Conservation (phyloP, 2,329 filamentous ascomycete species). For the Aspergillus melleus region DNA sequence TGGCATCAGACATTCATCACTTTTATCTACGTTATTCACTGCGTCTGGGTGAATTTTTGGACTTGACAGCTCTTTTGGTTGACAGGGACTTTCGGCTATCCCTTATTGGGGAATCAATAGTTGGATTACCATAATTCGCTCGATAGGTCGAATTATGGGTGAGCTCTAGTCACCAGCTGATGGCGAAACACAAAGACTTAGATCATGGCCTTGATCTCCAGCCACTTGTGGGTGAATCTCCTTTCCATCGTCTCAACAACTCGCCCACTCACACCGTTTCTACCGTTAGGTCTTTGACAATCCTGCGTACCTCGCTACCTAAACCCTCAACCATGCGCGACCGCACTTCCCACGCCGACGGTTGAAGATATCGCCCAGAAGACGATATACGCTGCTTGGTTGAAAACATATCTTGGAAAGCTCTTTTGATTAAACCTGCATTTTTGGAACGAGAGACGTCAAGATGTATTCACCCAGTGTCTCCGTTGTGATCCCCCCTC, state of each 20-base stretch:
- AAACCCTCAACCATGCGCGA: background rate
- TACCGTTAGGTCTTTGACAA: background rate
- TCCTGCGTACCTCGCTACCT: background rate
- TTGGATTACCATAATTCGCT: background rate
- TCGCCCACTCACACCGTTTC: background rate
- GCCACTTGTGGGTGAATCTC: background rate
- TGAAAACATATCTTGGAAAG: background rate
- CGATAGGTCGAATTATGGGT: background rate
- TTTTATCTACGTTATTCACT: background rate
- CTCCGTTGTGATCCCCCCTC: constrained; percentile 21
- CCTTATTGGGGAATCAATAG: background rate
- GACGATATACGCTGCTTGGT: background rate
- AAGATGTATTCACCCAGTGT: constrained; percentile 1
- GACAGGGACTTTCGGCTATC: background rate
- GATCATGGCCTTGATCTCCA: background rate
- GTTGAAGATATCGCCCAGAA: background rate
- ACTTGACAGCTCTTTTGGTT: background rate
- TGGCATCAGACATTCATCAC: background rate
- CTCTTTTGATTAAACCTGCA: no score
- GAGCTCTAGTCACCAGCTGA: background rate
- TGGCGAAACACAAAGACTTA: background rate
- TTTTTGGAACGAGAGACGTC: background rate
- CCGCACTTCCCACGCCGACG: background rate
- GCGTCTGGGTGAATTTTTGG: background rate
- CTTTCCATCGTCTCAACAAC: background rate